Evolutionary conservation across 495 filamentous ascomycete genomes (phyloP).

Genomic region (Rostrohypoxylon terebratum): DNA sequence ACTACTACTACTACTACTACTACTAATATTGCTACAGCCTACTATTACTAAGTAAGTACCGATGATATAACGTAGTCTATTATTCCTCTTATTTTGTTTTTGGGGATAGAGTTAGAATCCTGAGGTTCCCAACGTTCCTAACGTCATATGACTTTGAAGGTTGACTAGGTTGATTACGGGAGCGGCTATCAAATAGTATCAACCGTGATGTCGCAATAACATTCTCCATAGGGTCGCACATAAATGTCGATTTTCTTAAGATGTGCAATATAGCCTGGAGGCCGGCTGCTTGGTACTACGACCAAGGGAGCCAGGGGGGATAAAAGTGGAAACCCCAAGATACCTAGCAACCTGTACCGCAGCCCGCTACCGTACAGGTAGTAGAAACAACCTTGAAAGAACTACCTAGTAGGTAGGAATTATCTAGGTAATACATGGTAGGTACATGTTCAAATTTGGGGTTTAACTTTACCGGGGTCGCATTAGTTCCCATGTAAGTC

Average conservation of each 20-base stretch:
- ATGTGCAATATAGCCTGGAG: slow-evolving; percentile 57
- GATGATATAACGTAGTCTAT: slow-evolving; percentile 1
- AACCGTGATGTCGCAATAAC: slow-evolving; percentile 43
- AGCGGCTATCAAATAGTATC: slow-evolving; percentile 32
- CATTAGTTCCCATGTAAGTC: slow-evolving; percentile 50
- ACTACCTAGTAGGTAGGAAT: too few species aligned
- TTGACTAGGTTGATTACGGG: slow-evolving; percentile 11
- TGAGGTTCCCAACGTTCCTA: slow-evolving; percentile 1
- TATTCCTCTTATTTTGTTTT: slow-evolving; percentile 11
- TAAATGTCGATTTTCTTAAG: slow-evolving; percentile 56
- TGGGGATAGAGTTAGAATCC: neutral
- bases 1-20: too few species aligned
- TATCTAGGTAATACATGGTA: too few species aligned
- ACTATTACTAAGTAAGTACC: slow-evolving; percentile 6
- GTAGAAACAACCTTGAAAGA: too few species aligned
- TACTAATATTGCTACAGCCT: too few species aligned
- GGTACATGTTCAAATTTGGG: slow-evolving; percentile 44
- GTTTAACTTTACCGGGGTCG: slow-evolving; percentile 46
- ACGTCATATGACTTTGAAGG: slow-evolving; percentile 24
- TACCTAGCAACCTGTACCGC: neutral
- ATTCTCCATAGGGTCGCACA: slow-evolving; percentile 35
- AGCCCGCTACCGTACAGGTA: too few species aligned
- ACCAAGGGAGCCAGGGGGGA: slow-evolving; percentile 22
- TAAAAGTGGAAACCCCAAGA: slow-evolving; percentile 19
- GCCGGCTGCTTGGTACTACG: slow-evolving; percentile 49